These are phyloP conservation scores for Chaetomiaceae sp. DNA, from an alignment of 2,329 filamentous ascomycete genomes.

Conservation along the genomic window DNA sequence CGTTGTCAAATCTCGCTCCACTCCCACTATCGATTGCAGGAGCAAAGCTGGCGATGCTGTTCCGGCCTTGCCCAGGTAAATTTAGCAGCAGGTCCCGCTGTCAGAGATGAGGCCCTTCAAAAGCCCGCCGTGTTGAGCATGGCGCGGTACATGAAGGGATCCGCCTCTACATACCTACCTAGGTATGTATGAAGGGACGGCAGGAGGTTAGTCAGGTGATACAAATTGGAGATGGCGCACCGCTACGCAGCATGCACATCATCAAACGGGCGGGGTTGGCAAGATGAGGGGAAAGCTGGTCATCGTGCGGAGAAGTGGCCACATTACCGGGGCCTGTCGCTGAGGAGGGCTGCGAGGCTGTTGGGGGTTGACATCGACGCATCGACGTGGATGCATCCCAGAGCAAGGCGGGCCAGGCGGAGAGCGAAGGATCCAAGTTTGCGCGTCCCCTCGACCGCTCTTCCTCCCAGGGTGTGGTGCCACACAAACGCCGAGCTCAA, in stretches of 20 bases:
- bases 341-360: background rate
- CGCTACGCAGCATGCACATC: constrained; percentile 1
- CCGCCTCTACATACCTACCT: too few relatives aligned
- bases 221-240: constrained; percentile 1
- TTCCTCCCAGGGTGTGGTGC: background rate
- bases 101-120: too few relatives aligned
- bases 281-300: constrained; percentile 12
- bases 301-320: constrained; percentile 14
- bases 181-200: background rate
- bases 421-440: constrained; percentile 4
- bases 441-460: background rate
- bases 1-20: constrained; percentile 7
- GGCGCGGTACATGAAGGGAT: background rate
- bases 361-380: background rate
- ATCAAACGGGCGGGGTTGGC: background rate
- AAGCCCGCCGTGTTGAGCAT: too few relatives aligned
- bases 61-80: background rate
- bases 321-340: background rate
- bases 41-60: background rate
- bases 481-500: background rate
- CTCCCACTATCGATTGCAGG: constrained; percentile 3
- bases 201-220: background rate
- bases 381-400: background rate
- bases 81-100: background rate
- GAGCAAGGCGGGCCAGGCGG: background rate